phyloP scores from a whole-genome alignment of 306 rosid genomes.

The Luffa aegyptiaca region DNA sequence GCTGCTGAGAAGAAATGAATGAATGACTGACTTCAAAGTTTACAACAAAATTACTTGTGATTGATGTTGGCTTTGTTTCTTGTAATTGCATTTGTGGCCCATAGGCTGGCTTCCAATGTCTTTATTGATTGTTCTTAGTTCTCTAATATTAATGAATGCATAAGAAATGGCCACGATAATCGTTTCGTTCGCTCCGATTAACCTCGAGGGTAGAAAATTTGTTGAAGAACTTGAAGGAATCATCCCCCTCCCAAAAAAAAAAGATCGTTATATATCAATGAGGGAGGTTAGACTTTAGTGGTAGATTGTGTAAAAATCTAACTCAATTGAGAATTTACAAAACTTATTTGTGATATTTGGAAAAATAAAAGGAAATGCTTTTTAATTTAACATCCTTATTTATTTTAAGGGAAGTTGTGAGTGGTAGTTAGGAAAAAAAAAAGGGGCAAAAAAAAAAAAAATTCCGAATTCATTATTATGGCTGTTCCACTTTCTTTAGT shows the following conservation, averaged over 20 bases:
- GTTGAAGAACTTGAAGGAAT: neutral
- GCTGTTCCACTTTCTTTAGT: too few relatives aligned
- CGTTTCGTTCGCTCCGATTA: neutral
- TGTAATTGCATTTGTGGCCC: neutral
- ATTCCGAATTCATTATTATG: too few relatives aligned
- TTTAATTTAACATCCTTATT: neutral
- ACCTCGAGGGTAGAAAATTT: neutral
- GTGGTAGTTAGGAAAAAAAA: too few relatives aligned
- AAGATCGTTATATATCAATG: too few relatives aligned
- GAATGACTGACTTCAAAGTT: neutral
- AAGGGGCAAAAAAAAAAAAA: too few relatives aligned
- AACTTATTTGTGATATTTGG: neutral
- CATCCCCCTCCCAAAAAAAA: too few relatives aligned
- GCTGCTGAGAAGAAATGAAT: slow-evolving; percentile 38
- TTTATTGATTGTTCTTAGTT: neutral
- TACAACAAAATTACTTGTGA: neutral
- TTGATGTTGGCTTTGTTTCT: neutral
- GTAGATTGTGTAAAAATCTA: too few relatives aligned
- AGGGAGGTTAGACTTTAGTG: too few relatives aligned
- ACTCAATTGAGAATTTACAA: too few relatives aligned
- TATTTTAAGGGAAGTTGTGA: too few relatives aligned
- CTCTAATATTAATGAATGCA: neutral
- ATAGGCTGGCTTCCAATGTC: neutral
- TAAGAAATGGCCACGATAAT: neutral
- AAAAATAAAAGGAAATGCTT: neutral